A percentile compares a stretch with the other conserved stretches of the same genome.
Evolutionary conservation across 345 rosid species (phyloP).

Genomic region (Theobroma cacao): DNA sequence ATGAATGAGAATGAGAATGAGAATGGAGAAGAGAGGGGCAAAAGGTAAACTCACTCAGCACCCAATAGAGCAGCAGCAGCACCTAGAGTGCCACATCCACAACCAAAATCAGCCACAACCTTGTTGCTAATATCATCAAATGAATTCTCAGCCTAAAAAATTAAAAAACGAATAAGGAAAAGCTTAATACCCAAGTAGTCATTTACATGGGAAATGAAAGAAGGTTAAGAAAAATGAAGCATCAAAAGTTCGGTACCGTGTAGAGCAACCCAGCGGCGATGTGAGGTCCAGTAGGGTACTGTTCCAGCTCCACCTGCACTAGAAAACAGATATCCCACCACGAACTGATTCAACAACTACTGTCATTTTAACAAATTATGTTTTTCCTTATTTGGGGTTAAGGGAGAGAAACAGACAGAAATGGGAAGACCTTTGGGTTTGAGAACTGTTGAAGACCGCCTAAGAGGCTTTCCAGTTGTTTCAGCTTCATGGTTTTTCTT

Average conservation of each 20-base stretch:
- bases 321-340: neutral
- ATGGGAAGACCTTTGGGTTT: constrained; percentile 55
- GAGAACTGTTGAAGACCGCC: constrained; percentile 77
- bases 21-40: neutral
- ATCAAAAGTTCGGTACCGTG: constrained; percentile 40
- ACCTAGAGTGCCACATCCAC: constrained; percentile 90
- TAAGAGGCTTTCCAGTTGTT: constrained; percentile 78
- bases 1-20: neutral
- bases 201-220: neutral
- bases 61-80: constrained; percentile 87
- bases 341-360: neutral
- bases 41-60: constrained; percentile 62
- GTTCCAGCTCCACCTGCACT: constrained; percentile 84
- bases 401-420: neutral
- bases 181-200: neutral
- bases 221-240: neutral
- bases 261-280: constrained; percentile 94
- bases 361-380: neutral
- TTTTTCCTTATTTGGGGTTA: neutral
- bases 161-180: neutral
- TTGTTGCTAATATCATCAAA: constrained; percentile 71
- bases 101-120: constrained; percentile 93
- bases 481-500: constrained; percentile 66
- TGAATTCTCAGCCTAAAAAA: constrained; percentile 77
- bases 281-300: constrained; percentile 95